phyloP scores from a whole-genome alignment of 2,329 filamentous ascomycete species.

The Elsinoe necatrix region DNA sequence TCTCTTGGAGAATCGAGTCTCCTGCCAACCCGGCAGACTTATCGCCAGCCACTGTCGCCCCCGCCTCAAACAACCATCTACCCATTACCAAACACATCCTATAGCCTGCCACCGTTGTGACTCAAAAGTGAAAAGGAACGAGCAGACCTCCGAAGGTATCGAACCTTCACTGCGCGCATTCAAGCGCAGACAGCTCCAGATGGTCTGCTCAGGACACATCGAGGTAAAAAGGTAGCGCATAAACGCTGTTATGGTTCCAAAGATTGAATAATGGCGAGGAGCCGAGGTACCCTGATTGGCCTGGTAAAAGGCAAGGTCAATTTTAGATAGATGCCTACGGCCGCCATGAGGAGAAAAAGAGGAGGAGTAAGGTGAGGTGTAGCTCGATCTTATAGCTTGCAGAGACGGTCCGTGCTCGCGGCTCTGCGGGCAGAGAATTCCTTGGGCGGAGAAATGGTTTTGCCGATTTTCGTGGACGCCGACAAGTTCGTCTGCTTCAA shows the following conservation, averaged over 20 bases:
- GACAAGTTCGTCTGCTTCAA: neutral
- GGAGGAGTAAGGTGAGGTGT: neutral
- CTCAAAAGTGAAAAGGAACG: neutral
- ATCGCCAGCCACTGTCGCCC: too few relatives aligned
- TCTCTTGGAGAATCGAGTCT: too few relatives aligned
- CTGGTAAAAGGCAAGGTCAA: constrained; percentile 18
- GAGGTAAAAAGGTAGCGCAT: neutral
- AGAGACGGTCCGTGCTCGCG: neutral
- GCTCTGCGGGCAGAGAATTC: neutral
- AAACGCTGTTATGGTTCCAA: constrained; percentile 8
- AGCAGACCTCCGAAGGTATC: constrained; percentile 5
- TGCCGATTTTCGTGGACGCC: neutral
- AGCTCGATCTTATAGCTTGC: neutral
- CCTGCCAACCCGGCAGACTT: too few relatives aligned
- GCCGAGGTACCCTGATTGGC: constrained; percentile 16
- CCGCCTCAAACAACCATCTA: too few relatives aligned
- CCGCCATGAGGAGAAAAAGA: constrained; percentile 5
- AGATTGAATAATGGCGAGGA: constrained; percentile 16
- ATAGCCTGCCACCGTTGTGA: too few relatives aligned
- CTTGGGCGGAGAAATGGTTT: neutral
- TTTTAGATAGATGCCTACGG: constrained; percentile 14
- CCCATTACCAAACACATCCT: too few relatives aligned
- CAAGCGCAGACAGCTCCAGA: constrained; percentile 3
- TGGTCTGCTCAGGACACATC: constrained; percentile 4
- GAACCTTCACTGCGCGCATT: constrained; percentile 10